Evolutionary conservation across 2,329 filamentous ascomycete species (phyloP), one percentile per base, ranked within the genome.

Genomic region (Monosporascus sp.): DNA sequence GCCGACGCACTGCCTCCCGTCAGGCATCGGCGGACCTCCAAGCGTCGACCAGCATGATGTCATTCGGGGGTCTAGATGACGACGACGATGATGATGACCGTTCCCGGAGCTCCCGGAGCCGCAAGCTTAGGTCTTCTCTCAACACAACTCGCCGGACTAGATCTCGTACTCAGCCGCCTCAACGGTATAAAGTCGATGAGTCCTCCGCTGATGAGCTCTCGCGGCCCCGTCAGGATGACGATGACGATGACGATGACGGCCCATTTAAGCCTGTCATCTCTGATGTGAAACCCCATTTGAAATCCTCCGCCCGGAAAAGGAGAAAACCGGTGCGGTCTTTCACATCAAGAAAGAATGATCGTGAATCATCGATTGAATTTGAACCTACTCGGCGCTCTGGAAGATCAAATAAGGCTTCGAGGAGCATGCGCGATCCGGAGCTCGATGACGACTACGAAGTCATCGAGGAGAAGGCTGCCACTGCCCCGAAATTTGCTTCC

Each of bases 391-490:
- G 81, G 36, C 74, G 80, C 38, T 83, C 80, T 1, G 69, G 68
- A 1, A 72, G 81, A 36, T 67, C 76, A 0, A 80, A 68, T 7
- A 75, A 73, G 51, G 71, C 73, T 52, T 71, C 63, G 1, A 67
- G 63, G 24, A 76, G 60, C 53, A 80, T 83, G 73, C 65, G 65
- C 4, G 85, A 87, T 57, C 70, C 71, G 2, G 74, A 78, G 1
- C 72, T 83, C 53, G 81, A 88, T 41, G 82, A 87, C 9, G 82
- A 88, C 1, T 74, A 80, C 50, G 81, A 78, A 57, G 63, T 72
- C 2, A 72, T 76, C 0, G 80, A 82, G 2, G 74, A 78, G 26
- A 76, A 70, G 50, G 60, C 72, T 0, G 63, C 68, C 0, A 70
- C 64, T 17, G 73, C 75, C 11, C 76, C 82, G 1, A 84, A 85